Conservation (phyloP, 371 early-diverging fungal species). For the Zychaea mexicana region DNA sequence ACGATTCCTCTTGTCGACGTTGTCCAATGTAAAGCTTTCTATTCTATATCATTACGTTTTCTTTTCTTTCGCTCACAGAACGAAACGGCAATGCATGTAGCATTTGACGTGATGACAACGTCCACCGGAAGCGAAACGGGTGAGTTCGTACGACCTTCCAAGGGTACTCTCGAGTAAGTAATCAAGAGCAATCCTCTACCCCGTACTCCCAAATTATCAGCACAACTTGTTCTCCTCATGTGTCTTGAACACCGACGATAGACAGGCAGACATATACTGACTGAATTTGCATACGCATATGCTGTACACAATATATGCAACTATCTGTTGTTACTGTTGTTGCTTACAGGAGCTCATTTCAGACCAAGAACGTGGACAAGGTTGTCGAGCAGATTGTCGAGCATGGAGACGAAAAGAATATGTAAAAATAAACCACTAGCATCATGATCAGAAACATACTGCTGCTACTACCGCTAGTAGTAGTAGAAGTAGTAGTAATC, state of each 20-base stretch:
- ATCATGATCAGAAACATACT: background rate
- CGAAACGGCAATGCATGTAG: slow-evolving; percentile 9
- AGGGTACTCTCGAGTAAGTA: slow-evolving; percentile 25
- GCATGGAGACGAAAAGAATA: slow-evolving; percentile 23
- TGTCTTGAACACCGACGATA: background rate
- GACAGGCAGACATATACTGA: background rate
- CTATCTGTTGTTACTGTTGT: background rate
- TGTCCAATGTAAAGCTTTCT: slow-evolving; percentile 32
- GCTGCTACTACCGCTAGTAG: background rate
- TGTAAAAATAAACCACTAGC: slow-evolving; percentile 11
- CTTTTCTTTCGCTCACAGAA: no score
- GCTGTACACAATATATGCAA: background rate
- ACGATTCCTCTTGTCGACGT: slow-evolving; percentile 47
- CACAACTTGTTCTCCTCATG: no score
- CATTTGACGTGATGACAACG: slow-evolving; percentile 29
- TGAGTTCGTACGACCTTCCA: slow-evolving; percentile 24
- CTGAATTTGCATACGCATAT: background rate
- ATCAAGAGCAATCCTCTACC: background rate
- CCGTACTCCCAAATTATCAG: background rate
- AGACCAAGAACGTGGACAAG: slow-evolving; percentile 21
- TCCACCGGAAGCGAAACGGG: slow-evolving; percentile 21
- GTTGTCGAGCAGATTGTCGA: slow-evolving; percentile 24
- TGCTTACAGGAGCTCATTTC: slow-evolving; percentile 28
- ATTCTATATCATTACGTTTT: no score
- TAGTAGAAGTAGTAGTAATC: background rate